Conservation (phyloP, 495 filamentous ascomycete genomes). For the Neurospora sp. region DNA sequence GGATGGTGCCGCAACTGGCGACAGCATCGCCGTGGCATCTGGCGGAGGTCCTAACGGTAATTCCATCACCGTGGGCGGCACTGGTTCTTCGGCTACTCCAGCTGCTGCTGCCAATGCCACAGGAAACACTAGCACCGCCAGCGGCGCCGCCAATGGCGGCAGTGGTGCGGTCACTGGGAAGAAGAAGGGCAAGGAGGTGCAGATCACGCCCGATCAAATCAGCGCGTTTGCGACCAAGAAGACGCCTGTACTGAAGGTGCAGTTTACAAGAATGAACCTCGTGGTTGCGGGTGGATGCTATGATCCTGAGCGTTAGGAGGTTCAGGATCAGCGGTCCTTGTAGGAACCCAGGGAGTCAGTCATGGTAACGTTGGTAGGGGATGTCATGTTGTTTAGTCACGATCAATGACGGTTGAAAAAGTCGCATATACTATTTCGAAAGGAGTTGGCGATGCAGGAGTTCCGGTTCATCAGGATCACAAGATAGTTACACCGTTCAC, state of each 20-base stretch:
- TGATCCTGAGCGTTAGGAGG: slow-evolving; percentile 30
- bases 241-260: slow-evolving; percentile 84
- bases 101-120: slow-evolving; percentile 14
- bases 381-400: neutral
- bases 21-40: slow-evolving; percentile 38
- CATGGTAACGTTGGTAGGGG: neutral
- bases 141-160: slow-evolving; percentile 24
- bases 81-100: slow-evolving; percentile 11
- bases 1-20: slow-evolving; percentile 38
- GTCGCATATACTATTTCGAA: neutral
- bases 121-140: slow-evolving; percentile 17
- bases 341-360: neutral
- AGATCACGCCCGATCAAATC: slow-evolving; percentile 87
- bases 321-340: neutral
- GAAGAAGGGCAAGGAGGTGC: slow-evolving; percentile 83
- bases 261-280: slow-evolving; percentile 88
- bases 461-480: neutral
- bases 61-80: slow-evolving; percentile 24
- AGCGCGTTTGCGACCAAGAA: slow-evolving; percentile 91
- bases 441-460: neutral
- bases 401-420: neutral
- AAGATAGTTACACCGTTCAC: neutral
- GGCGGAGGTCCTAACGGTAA: slow-evolving; percentile 22
- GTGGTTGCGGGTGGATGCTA: slow-evolving; percentile 83
- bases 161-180: slow-evolving; percentile 46